Evolutionary conservation across 371 early-diverging fungal genomes (phyloP), one percentile per base, ranked within the genome.

Genomic region (Sporodiniella umbellata): DNA sequence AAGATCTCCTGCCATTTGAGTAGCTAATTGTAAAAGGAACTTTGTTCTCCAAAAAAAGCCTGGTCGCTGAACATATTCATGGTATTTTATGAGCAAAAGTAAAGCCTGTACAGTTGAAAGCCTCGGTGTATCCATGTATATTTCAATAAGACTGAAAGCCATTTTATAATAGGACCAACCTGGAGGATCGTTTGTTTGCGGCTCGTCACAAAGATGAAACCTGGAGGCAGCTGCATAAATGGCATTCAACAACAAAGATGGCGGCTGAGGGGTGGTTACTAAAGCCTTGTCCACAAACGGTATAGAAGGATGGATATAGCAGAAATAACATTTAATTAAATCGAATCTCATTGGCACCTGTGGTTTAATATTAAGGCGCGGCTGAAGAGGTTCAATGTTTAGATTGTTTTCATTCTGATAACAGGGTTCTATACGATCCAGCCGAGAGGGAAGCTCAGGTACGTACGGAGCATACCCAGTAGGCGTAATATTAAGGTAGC

Each of bases 191-290:
- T 28, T 28, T 8, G 42, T 42, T 5, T 21, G 38, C 25, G 35
- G 78, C 68, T 51, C 40, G 3, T 35, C 38, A 2, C 33, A 37
- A 14, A 30, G 40, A 15, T 47, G 17, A 35, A 55, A 58, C 28
- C 54, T 54, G n/a, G 79, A 66, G 0, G 80, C 72, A 3, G 81
- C 60, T 8, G 82, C 82, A 53, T 81, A 80, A 25, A 84, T 64
- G 7, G 80, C 65, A 54, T 80, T 72, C 18, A 84, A 54, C 31
- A 84, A 54, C n/a, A 84, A 51, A n/a, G 66, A 30, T 15, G 79
- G 72, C 4, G 75, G 75, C 12, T 64, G 65, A n/a, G 58, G 59
- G 24, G 60, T 62, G 24, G 69, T 54, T 45, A 85, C 70, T 12
- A 61, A 61, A 4, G 72, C 50, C 46, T 61, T 66, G 43, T 74